Conservation (phyloP, 345 rosid species). For the Dipteronia sinensis region DNA sequence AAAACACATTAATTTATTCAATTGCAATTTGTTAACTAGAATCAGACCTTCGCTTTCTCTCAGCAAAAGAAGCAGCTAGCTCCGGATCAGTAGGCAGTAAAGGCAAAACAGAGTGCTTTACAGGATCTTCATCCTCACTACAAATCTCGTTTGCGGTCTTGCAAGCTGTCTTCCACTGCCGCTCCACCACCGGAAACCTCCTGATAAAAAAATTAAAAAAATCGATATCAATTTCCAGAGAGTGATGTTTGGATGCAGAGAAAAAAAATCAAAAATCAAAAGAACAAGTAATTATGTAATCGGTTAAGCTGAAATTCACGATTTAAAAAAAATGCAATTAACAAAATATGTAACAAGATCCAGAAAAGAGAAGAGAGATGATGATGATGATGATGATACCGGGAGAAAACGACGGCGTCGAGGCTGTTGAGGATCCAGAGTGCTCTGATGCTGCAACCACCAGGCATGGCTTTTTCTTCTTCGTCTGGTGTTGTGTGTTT, state of each 20-base stretch:
- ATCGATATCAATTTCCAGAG: background rate
- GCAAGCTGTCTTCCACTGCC: constrained; percentile 71
- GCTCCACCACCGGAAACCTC: constrained; percentile 89
- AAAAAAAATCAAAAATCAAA: background rate
- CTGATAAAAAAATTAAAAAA: constrained; percentile 28
- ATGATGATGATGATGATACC: constrained; percentile 37
- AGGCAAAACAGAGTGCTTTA: constrained; percentile 28
- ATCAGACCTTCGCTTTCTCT: constrained; percentile 61
- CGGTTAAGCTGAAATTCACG: background rate
- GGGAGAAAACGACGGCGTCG: constrained; percentile 79
- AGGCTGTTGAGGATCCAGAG: constrained; percentile 83
- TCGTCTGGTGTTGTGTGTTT: constrained; percentile 3
- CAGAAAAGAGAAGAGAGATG: background rate
- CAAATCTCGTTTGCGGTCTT: constrained; percentile 42
- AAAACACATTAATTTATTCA: background rate
- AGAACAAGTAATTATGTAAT: no score
- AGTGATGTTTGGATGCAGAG: background rate
- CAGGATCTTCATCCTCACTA: constrained; percentile 38
- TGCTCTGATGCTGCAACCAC: constrained; percentile 81
- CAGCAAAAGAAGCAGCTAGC: constrained; percentile 58
- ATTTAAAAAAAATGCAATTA: no score
- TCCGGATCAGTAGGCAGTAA: constrained; percentile 71
- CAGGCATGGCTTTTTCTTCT: constrained; percentile 48
- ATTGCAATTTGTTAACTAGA: background rate
- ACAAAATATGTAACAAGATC: background rate